Evolutionary conservation across 1,284 basidiomycete genomes (phyloP).

Genomic region (Trichosporon coremiiforme): DNA sequence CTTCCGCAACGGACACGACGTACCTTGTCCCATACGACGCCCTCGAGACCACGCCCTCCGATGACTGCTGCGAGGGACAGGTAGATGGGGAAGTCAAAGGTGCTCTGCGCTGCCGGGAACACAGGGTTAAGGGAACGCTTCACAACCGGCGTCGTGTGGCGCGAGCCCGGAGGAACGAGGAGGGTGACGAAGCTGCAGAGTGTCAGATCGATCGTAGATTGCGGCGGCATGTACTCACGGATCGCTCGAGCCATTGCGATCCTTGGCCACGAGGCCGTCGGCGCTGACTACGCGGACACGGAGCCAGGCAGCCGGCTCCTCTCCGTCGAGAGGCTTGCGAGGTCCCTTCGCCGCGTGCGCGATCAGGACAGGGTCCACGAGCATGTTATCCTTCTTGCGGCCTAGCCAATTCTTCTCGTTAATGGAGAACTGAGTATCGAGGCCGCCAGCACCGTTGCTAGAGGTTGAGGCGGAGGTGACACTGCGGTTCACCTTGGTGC

Average conservation of each 20-base stretch:
- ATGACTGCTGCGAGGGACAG: conserved; percentile 71
- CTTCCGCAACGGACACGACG: conserved; percentile 24
- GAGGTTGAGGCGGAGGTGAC: conserved; percentile 13
- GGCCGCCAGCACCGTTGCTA: conserved; percentile 8
- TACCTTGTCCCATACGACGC: conserved; percentile 94
- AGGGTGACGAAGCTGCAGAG: conserved; percentile 75
- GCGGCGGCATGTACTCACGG: conserved; percentile 58
- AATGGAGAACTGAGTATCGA: not conserved
- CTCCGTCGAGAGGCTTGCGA: conserved; percentile 51
- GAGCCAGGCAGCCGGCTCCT: conserved; percentile 54
- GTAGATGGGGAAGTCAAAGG: conserved; percentile 83
- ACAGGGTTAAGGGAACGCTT: conserved; percentile 77
- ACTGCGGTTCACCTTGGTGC: conserved; percentile 22
- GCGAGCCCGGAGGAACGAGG: conserved; percentile 64
- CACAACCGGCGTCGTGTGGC: conserved; percentile 76
- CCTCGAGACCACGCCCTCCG: conserved; percentile 68
- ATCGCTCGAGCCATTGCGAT: conserved; percentile 58
- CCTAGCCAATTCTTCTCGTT: conserved; percentile 19
- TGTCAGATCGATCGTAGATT: conserved; percentile 62
- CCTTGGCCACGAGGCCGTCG: conserved; percentile 58
- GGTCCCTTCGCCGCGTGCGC: conserved; percentile 45
- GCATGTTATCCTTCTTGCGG: conserved; percentile 26
- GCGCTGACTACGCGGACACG: conserved; percentile 57
- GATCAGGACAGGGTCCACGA: conserved; percentile 41
- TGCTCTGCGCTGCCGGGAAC: conserved; percentile 71